Percentiles rank a stretch among this genome's conserved stretches.
These are phyloP conservation scores for Ganoderma sinense DNA, from an alignment of 1,284 basidiomycete genomes.

Conservation along the genomic window DNA sequence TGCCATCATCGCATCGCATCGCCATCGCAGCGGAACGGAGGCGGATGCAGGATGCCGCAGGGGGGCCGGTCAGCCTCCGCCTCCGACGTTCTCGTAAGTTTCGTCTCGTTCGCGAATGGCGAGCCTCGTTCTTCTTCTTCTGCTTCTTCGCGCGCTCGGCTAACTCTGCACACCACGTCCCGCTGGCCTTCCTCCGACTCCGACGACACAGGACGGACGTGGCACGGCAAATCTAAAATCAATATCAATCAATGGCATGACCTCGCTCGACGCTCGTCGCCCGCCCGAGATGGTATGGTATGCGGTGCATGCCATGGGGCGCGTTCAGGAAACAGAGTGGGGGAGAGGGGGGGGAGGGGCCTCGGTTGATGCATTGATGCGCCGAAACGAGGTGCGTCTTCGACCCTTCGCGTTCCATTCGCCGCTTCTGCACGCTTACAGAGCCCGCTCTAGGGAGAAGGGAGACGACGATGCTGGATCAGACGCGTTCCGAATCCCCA, in stretches of 20 bases:
- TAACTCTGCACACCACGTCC: background rate
- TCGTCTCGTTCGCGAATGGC: conserved; percentile 1
- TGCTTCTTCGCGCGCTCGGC: conserved; percentile 1
- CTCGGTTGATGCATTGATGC: conserved; percentile 1
- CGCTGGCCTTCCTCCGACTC: background rate
- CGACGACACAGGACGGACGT: background rate
- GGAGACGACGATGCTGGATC: background rate
- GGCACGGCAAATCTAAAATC: background rate
- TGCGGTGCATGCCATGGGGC: background rate
- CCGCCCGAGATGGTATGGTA: background rate
- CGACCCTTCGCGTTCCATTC: background rate
- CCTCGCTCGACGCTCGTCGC: background rate
- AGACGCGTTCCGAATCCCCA: conserved; percentile 3
- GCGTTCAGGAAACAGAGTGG: too few relatives aligned
- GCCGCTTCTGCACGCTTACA: background rate
- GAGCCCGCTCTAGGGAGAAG: conserved; percentile 4
- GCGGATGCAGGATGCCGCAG: background rate
- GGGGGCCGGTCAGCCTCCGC: conserved; percentile 3
- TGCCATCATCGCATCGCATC: too few relatives aligned
- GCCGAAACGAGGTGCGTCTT: background rate
- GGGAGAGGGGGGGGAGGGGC: background rate
- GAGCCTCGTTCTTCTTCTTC: too few relatives aligned
- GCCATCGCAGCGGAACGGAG: background rate
- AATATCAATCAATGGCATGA: background rate
- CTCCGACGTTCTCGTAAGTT: conserved; percentile 15